Conservation (phyloP, 495 filamentous ascomycete genomes). For the Evansstolkia leycettana region DNA sequence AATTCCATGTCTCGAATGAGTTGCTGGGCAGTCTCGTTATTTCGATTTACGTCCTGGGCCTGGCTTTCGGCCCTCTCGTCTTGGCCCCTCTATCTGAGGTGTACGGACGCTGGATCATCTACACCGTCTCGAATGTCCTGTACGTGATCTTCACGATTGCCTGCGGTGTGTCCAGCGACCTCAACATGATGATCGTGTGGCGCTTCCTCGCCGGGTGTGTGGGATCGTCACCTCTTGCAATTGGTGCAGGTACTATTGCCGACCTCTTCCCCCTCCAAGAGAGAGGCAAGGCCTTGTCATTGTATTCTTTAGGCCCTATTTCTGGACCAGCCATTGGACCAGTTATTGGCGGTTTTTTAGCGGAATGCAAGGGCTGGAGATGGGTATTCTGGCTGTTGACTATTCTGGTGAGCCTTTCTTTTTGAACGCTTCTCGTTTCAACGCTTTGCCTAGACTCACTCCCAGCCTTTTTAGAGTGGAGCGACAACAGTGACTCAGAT, state of each 20-base stretch:
- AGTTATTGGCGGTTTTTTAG: constrained; percentile 42
- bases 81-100: constrained; percentile 32
- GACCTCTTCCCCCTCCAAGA: constrained; percentile 46
- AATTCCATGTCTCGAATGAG: constrained; percentile 46
- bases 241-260: constrained; percentile 42
- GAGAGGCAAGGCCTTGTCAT: constrained; percentile 46
- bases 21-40: constrained; percentile 39
- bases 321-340: constrained; percentile 40
- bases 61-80: constrained; percentile 21
- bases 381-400: constrained; percentile 50
- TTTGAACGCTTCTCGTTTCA: too few species aligned
- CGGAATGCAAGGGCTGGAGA: constrained; percentile 41
- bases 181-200: constrained; percentile 47
- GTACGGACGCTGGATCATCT: constrained; percentile 26
- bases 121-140: constrained; percentile 25
- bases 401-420: neutral
- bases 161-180: constrained; percentile 50
- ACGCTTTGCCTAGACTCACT: neutral
- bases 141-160: constrained; percentile 52
- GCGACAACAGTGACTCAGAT: constrained; percentile 3
- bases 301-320: constrained; percentile 40
- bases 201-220: constrained; percentile 54
- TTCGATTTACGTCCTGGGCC: constrained; percentile 45
- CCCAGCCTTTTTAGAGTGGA: constrained; percentile 5
- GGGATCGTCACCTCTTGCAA: constrained; percentile 31